phyloP scores from a whole-genome alignment of 805 yeast genomes.

The Saccharomycopsis babjevae region DNA sequence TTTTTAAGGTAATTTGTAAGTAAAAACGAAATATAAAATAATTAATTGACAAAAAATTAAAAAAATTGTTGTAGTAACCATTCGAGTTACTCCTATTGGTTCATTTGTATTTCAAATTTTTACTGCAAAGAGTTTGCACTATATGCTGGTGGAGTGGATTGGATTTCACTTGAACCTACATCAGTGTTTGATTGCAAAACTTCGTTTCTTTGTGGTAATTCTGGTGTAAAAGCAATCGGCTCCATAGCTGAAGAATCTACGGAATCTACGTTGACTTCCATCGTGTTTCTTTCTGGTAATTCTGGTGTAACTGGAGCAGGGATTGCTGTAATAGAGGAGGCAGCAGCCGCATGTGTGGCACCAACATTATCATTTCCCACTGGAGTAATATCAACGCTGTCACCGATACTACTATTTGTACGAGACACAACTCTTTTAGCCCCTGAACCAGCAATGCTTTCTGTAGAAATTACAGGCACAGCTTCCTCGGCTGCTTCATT shows the following conservation, averaged over 20 bases:
- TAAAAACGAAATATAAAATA: no score
- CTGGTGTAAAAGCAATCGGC: background rate
- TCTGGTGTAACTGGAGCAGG: background rate
- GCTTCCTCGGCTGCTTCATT: background rate
- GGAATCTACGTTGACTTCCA: background rate
- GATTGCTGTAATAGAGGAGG: background rate
- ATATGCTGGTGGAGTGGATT: background rate
- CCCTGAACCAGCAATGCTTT: background rate
- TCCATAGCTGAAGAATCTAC: background rate
- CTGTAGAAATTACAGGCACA: background rate
- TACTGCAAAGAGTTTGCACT: background rate
- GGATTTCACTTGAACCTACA: background rate
- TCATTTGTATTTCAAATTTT: no score
- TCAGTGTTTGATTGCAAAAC: background rate
- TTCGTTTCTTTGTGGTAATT: background rate
- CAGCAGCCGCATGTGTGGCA: slow-evolving; percentile 1
- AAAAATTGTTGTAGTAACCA: no score
- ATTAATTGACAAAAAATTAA: no score
- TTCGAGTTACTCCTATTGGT: no score
- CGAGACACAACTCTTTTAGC: background rate
- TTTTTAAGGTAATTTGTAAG: no score
- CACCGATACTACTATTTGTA: background rate
- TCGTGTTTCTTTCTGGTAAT: background rate
- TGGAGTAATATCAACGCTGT: background rate
- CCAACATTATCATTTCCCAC: background rate